Percentiles rank a stretch among this genome's conserved stretches.
Evolutionary conservation across 2,329 filamentous ascomycete species (phyloP).

Genomic region (Diaporthe vexans): DNA sequence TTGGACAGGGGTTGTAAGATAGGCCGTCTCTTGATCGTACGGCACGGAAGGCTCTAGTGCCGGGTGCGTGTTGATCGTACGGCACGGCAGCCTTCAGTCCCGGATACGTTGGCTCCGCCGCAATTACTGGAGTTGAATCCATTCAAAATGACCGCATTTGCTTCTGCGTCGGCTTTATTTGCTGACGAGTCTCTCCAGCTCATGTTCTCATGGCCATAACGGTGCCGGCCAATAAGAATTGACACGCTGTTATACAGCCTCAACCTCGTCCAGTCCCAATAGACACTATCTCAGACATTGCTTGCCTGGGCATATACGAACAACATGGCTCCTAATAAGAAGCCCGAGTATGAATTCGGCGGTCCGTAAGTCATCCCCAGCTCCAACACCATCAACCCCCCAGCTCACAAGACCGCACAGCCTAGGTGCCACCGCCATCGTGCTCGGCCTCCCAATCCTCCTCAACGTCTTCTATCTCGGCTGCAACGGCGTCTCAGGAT

Average conservation of each 20-base stretch:
- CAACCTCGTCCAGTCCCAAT: background rate
- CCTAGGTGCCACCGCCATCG: conserved; percentile 41
- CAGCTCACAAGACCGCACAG: conserved; percentile 10
- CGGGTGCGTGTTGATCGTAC: conserved; percentile 16
- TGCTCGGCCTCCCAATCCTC: conserved; percentile 42
- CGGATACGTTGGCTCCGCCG: conserved; percentile 7
- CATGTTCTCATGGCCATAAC: background rate
- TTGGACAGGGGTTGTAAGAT: background rate
- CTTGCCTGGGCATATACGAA: background rate
- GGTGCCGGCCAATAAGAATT: too few species aligned
- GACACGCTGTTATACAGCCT: background rate
- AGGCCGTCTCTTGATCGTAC: conserved; percentile 2
- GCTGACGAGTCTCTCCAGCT: too few species aligned
- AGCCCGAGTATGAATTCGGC: conserved; percentile 42
- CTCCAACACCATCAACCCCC: background rate
- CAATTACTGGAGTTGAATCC: background rate
- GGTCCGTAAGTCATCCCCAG: conserved; percentile 39
- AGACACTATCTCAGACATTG: background rate
- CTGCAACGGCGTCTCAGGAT: conserved; percentile 67
- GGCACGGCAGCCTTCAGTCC: conserved; percentile 16
- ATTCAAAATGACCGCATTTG: background rate
- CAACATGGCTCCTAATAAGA: conserved; percentile 23
- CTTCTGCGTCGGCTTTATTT: background rate
- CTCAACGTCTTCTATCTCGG: conserved; percentile 52
- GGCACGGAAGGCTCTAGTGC: conserved; percentile 23